Evolutionary conservation across 225 moss, liverwort and hornwort genomes (phyloP).

Genomic region (Sphagnum tenellum): DNA sequence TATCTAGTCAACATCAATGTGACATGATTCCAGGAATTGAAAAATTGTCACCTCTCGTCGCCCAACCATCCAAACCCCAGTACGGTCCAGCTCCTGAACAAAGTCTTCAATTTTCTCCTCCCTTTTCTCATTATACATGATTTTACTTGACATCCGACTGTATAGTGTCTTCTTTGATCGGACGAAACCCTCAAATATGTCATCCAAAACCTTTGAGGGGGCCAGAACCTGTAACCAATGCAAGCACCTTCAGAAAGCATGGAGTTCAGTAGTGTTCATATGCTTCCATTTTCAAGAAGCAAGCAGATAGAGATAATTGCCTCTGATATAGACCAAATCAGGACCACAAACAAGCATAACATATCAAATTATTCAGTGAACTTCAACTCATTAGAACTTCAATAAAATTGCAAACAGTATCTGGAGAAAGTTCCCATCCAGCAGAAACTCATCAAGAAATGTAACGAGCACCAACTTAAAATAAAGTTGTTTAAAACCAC

Average conservation of each 20-base stretch:
- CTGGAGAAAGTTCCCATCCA: not conserved
- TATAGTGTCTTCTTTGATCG: constrained; percentile 50
- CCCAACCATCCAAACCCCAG: constrained; percentile 41
- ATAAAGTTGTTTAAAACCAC: too few species aligned
- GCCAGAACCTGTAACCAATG: constrained; percentile 25
- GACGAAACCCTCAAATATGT: constrained; percentile 43
- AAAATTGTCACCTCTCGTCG: constrained; percentile 36
- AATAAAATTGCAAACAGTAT: too few species aligned
- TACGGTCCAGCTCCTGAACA: constrained; percentile 44
- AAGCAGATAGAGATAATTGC: too few species aligned
- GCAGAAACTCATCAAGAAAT: not conserved
- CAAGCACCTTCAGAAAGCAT: constrained; percentile 6
- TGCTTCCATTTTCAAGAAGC: too few species aligned
- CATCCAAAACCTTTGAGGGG: constrained; percentile 38
- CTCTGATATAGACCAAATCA: too few species aligned
- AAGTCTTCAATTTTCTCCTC: constrained; percentile 42
- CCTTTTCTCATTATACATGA: constrained; percentile 35
- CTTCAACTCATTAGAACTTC: too few species aligned
- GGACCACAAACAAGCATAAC: too few species aligned
- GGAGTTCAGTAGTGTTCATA: not conserved
- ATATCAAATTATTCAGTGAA: too few species aligned
- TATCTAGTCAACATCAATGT: not conserved
- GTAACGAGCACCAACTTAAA: not conserved
- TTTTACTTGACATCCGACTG: constrained; percentile 44
- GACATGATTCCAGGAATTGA: not conserved